These are phyloP conservation scores for Annona cherimola DNA, from an alignment of 164 flowering plant species.

Conservation along the genomic window DNA sequence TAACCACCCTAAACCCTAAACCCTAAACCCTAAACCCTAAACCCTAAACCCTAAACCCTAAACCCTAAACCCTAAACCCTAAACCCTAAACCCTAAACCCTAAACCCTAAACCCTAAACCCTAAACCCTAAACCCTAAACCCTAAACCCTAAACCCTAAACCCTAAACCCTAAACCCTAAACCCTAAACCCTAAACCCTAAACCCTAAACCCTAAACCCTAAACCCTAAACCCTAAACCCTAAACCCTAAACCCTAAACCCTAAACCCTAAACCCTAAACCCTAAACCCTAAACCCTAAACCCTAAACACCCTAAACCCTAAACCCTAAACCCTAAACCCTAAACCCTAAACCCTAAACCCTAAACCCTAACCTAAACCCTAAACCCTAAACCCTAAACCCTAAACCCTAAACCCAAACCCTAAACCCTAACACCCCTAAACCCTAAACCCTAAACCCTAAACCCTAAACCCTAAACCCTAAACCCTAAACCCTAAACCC, in stretches of 20 bases:
- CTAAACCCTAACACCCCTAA: conserved; percentile 5
- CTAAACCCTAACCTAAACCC: not conserved
- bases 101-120: not conserved
- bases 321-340: conserved; percentile 9
- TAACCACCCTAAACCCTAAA: conserved; percentile 6
- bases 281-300: not conserved
- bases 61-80: not conserved
- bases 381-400: conserved; percentile 7
- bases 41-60: not conserved
- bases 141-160: not conserved
- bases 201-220: not conserved
- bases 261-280: not conserved
- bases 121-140: not conserved
- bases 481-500: not conserved
- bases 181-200: not conserved
- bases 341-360: conserved; percentile 4
- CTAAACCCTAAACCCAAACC: not conserved
- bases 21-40: not conserved
- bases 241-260: not conserved
- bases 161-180: not conserved
- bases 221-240: conserved; percentile 4
- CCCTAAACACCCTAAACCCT: conserved; percentile 1
- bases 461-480: conserved; percentile 10
- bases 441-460: conserved; percentile 5
- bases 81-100: not conserved